Base-by-base conservation (phyloP, 257 asterid genomes). In the Mitragyna speciosa region DNA sequence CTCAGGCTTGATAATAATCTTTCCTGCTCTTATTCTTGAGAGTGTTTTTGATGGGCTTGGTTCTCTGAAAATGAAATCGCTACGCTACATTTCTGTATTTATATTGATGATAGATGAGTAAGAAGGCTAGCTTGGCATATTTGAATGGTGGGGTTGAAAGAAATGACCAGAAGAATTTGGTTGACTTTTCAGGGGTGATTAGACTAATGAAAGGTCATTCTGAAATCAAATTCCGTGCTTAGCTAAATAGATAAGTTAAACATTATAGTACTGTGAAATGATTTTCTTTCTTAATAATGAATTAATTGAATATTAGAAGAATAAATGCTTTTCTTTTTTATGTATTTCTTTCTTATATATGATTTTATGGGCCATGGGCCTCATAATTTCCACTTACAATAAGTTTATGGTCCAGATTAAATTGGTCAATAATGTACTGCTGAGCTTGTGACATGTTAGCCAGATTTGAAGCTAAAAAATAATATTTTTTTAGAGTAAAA, bases 121-220 rank as follows among this genome's bases (percentile, higher is more conserved):
- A 48, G 49, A 78, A 78, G n/a, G 36, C 56, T 54, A 58, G 30
- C 70, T 56, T 20, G n/a, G 30, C 58, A 30, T 36, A 36, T 39
- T 80, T 31, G 67, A 76, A 70, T 17, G 79, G 68, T 69, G 59
- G 68, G 52, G 71, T 48, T 64, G 70, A 79, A 77, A 49, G 30
- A 78, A 77, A 83, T 82, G 85, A 76, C 79, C 54, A 82, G 89
- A 91, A 78, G 90, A 91, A 81, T 87, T 89, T 72, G 91, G 95
- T 93, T 93, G 97, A 93, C 97, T 90, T 93, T 80, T 82, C 2
- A 31, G 69, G 56, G 77, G 33, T 89, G 93, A 89, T 83, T 82
- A 82, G 94, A 91, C 95, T 76, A 84, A 70, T 76, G 82, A 87
- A 84, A 84, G 84, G 80, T 80, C 90, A 82, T 85, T 67, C 84